A percentile compares a stretch with the other conserved stretches of the same genome.
These are phyloP conservation scores for Aspergillus homomorphus DNA, from an alignment of 495 filamentous ascomycete genomes.

Conservation along the genomic window DNA sequence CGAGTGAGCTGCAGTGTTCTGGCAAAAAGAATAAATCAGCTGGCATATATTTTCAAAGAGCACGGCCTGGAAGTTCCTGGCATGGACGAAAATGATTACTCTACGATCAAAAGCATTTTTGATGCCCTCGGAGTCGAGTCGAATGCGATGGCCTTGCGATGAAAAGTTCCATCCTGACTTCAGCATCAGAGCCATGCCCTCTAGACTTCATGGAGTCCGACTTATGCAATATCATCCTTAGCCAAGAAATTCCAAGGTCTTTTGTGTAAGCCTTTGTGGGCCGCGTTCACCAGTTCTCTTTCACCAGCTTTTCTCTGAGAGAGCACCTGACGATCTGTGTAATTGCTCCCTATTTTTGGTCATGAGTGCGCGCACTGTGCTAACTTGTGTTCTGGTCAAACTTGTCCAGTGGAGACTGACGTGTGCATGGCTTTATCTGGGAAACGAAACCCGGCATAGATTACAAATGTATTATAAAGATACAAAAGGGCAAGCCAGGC, in stretches of 20 bases:
- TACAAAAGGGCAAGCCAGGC: no score
- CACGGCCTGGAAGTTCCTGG: constrained; percentile 19
- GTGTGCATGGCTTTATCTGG: no score
- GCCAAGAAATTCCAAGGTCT: constrained; percentile 2
- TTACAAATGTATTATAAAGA: no score
- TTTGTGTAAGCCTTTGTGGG: background rate
- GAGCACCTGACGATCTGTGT: no score
- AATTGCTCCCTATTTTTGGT: background rate
- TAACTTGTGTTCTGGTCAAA: no score
- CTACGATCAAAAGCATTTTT: constrained; percentile 12
- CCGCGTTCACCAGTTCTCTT: no score
- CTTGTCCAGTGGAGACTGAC: no score
- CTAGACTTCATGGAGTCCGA: constrained; percentile 6
- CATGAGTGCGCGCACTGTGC: no score
- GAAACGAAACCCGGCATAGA: no score
- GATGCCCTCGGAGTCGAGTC: constrained; percentile 13
- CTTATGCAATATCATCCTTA: constrained; percentile 9
- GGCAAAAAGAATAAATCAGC: constrained; percentile 18
- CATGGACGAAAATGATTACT: constrained; percentile 16
- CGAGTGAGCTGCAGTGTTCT: constrained; percentile 25
- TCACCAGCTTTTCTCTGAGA: no score
- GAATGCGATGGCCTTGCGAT: background rate
- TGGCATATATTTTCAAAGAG: constrained; percentile 19
- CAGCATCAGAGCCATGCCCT: background rate
- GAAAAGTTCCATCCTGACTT: no score